Evolutionary conservation across 495 filamentous ascomycete genomes (phyloP).

Genomic region (Penicillium atrosanguineum): DNA sequence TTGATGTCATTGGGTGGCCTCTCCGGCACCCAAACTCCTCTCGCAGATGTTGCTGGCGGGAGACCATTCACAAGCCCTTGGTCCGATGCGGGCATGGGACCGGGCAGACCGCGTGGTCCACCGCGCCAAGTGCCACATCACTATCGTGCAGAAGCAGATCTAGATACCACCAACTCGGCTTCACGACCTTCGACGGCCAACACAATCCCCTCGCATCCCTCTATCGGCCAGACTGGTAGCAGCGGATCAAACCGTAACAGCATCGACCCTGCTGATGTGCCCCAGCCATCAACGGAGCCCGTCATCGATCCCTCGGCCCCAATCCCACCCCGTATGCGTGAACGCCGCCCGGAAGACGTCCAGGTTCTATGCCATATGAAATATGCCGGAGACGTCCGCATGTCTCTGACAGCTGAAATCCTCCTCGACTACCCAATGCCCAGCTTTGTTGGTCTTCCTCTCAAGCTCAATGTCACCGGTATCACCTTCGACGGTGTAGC

Average conservation of each 20-base stretch:
- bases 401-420: conserved; percentile 90
- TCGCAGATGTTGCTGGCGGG: conserved; percentile 80
- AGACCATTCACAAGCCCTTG: conserved; percentile 52
- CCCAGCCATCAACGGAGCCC: conserved; percentile 26
- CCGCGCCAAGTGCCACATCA: conserved; percentile 12
- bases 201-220: conserved; percentile 32
- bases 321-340: conserved; percentile 40
- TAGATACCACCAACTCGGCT: conserved; percentile 34
- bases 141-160: conserved; percentile 27
- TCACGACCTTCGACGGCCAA: conserved; percentile 47
- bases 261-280: conserved; percentile 18
- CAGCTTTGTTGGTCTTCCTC: conserved; percentile 88
- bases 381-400: conserved; percentile 78
- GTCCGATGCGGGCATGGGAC: conserved; percentile 37
- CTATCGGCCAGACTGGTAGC: conserved; percentile 30
- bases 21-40: conserved; percentile 81
- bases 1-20: conserved; percentile 69
- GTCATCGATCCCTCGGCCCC: conserved; percentile 28
- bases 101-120: conserved; percentile 12
- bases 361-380: conserved; percentile 87
- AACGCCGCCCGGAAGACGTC: conserved; percentile 58
- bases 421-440: conserved; percentile 97
- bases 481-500: conserved; percentile 93
- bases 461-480: conserved; percentile 90
- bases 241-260: conserved; percentile 24